Conservation (phyloP, 208 protist genomes). For the Tetramitus jugosus region DNA sequence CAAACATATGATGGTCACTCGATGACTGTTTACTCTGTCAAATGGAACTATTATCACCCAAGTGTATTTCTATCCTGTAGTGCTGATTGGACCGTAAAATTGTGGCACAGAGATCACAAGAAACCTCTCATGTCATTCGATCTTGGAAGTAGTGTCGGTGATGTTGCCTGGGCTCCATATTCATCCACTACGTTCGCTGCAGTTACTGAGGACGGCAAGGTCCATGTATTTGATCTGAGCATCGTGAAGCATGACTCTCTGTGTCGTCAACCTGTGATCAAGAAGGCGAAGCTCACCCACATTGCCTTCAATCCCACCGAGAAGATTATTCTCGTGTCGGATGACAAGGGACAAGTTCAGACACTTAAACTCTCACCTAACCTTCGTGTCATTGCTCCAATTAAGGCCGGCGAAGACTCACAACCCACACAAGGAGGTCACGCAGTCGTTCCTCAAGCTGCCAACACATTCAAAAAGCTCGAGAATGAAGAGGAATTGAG, state of each 20-base stretch:
- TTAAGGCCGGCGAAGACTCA: too few relatives aligned
- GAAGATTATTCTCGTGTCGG: constrained; percentile 79
- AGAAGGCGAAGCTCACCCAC: constrained; percentile 90
- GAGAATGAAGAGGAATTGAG: too few relatives aligned
- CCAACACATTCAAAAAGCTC: too few relatives aligned
- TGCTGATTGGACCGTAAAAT: constrained; percentile 92
- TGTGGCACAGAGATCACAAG: constrained; percentile 78
- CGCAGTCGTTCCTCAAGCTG: too few relatives aligned
- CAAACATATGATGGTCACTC: constrained; percentile 80
- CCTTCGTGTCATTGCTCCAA: too few relatives aligned
- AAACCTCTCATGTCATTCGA: constrained; percentile 86
- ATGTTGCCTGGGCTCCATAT: constrained; percentile 91
- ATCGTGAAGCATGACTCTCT: constrained; percentile 90
- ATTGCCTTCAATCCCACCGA: constrained; percentile 73
- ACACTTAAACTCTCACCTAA: constrained; percentile 91
- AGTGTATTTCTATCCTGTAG: constrained; percentile 86
- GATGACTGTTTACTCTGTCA: constrained; percentile 83
- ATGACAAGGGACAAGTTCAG: constrained; percentile 83
- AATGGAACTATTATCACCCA: constrained; percentile 89
- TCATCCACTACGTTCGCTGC: constrained; percentile 87
- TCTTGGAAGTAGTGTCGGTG: constrained; percentile 82
- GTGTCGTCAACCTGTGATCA: constrained; percentile 86
- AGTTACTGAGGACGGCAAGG: constrained; percentile 86
- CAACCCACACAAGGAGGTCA: too few relatives aligned
- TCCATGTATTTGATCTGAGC: constrained; percentile 76